Base-by-base conservation (phyloP, 345 rosid species). In the Erysimum cheiranthoides region DNA sequence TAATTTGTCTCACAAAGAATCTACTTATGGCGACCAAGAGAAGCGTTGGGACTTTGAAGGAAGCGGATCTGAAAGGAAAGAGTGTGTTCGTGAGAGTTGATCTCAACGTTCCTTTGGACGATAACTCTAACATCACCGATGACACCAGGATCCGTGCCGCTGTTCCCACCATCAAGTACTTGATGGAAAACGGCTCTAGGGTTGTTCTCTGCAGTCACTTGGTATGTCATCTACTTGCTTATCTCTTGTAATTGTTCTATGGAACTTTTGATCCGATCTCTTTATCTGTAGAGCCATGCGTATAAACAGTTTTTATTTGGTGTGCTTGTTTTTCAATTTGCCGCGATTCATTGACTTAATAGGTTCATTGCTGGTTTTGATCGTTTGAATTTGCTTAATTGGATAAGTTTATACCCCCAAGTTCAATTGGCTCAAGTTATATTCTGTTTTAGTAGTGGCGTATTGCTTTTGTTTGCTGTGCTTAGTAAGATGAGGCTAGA, bases 131-230 rank as follows among this genome's bases (percentile, higher is more conserved):
- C 66, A 92, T 95, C 79, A 90, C 97, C 9, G 99, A 95, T 73
- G 99, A 95, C 66, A 95, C 99, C 34, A 90, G 98, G 79, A 67
- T 95, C 42, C 86, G 98, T 30, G 98, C 98, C 25, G 99, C 99
- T 39, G 31, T 95, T 49, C 99, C 99, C n/a, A 92, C 99, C 30
- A 92, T 95, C 83, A 92, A 95, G 89, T 86, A 92, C 76, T 84
- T 95, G 90, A 92, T 88, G 60, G 75, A 73, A 11, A 90, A 92
- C 36, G 97, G 98, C 25, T 96, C 99, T 73, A 92, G 86, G 82
- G 98, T 95, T 80, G 82, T 95, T 78, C 99, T 95, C 66, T 95
- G 97, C 59, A 95, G 94, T 75, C 99, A 95, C 77, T 78, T 95
- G 96, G 99, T 95, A 77, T 51, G 79, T 10, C 4, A n/a, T 70